Evolutionary conservation across 2,329 filamentous ascomycete species (phyloP), one percentile per base, ranked within the genome.

Genomic region (Phialemonium atrogriseum): DNA sequence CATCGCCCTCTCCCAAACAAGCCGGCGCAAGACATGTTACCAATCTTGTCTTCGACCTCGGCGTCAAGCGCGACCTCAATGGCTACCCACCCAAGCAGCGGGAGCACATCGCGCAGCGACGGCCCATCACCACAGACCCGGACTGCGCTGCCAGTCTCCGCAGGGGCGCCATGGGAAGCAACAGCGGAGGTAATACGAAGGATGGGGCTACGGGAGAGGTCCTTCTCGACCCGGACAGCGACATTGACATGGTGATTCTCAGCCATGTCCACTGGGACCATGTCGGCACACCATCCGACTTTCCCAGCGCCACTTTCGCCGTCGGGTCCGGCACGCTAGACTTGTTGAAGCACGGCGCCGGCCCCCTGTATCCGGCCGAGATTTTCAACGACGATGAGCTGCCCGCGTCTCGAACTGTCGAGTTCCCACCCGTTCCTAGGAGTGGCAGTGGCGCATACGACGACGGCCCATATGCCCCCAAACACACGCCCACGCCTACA

Each of bases 241-340:
- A 47, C 13, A 46, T 60, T 21, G 44, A 55, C 29, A 23, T 44
- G 1, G 47, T 58, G 5, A 47, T 75, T 7, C 47, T 72, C 2
- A 68, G 62, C 40, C 72, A 77, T 36, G 57, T 70, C 0, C 70
- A 77, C 42, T 74, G 68, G 58, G 71, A 77, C 41, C 72, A 76
- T 38, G 57, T 68, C 22, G 73, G 71, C n/a, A 70, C 67, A 5
- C 66, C 70, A 0, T 49, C 54, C 2, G 68, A 73, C 41, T 76
- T 73, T 39, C 37, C 56, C 1, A 48, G 54, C 10, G 56, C 68
- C 0, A 53, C 54, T 3, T 73, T 76, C 39, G 41, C 68, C 4
- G 63, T 75, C 8, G 73, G 73, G 0, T 51, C 56, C 4, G 66
- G 66, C 5, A 61, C 62, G 1, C 40, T 62, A 12, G 40, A 59